Conservation (phyloP, 208 protist genomes). For the Wallacemonas collosoma region DNA sequence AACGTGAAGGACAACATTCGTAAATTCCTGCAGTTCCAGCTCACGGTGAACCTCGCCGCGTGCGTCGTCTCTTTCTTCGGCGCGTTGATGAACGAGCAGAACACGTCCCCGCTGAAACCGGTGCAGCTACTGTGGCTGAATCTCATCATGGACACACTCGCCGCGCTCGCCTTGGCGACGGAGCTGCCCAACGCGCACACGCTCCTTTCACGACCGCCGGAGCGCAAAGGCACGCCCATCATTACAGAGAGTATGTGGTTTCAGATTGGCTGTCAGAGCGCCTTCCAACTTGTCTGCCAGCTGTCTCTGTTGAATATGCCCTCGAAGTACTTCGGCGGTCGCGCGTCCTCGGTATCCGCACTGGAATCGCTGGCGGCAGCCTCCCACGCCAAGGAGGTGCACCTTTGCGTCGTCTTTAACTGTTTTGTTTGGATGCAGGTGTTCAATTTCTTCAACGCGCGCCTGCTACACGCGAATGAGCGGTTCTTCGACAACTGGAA, state of each 20-base stretch:
- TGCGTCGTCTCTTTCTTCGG: slow-evolving; percentile 92
- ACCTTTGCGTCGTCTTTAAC: slow-evolving; percentile 88
- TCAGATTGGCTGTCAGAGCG: slow-evolving; percentile 75
- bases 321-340: slow-evolving; percentile 25
- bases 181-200: slow-evolving; percentile 76
- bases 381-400: slow-evolving; percentile 29
- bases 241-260: slow-evolving; percentile 93
- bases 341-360: slow-evolving; percentile 17
- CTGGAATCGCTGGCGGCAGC: not conserved
- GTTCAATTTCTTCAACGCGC: slow-evolving; percentile 91
- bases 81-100: slow-evolving; percentile 74
- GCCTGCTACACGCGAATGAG: slow-evolving; percentile 57
- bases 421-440: slow-evolving; percentile 90
- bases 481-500: slow-evolving; percentile 59
- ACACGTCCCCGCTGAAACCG: slow-evolving; percentile 87
- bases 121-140: slow-evolving; percentile 95
- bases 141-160: slow-evolving; percentile 94
- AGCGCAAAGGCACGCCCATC: slow-evolving; percentile 84
- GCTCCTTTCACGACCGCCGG: slow-evolving; percentile 74
- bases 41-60: slow-evolving; percentile 96
- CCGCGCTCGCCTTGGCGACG: slow-evolving; percentile 90
- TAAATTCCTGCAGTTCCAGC: slow-evolving; percentile 98
- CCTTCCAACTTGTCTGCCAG: slow-evolving; percentile 78
- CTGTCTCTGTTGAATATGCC: slow-evolving; percentile 48
- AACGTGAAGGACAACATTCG: slow-evolving; percentile 98